Conservation (phyloP, 2,329 filamentous ascomycete species). For the Herpomyces periplanetae region DNA sequence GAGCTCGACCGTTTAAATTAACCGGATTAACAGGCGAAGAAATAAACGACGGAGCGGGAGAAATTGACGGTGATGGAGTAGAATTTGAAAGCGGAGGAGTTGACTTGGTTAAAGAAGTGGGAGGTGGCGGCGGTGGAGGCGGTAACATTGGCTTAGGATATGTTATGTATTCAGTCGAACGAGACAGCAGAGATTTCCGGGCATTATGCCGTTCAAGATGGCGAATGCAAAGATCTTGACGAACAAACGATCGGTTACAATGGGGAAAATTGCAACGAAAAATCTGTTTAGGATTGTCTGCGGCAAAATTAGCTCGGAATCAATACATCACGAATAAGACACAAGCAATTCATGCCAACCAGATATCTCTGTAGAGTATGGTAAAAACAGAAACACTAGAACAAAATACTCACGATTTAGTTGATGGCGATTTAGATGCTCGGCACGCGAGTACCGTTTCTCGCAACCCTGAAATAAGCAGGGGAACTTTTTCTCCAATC, state of each 20-base stretch:
- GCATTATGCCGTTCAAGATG: conserved; percentile 45
- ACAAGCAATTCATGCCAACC: conserved; percentile 2
- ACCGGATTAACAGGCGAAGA: too few relatives aligned
- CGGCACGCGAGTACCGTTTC: conserved; percentile 80
- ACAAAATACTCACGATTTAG: conserved; percentile 29
- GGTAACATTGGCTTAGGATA: too few relatives aligned
- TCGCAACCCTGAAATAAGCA: conserved; percentile 59
- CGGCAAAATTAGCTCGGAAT: conserved; percentile 2
- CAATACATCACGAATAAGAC: conserved; percentile 1
- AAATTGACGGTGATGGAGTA: too few relatives aligned
- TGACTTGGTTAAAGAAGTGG: too few relatives aligned
- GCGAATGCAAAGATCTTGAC: conserved; percentile 59
- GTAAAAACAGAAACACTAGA: conserved; percentile 1
- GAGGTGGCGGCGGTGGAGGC: too few relatives aligned
- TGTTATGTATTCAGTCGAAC: too few relatives aligned
- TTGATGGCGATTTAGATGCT: conserved; percentile 85
- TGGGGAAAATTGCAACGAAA: conserved; percentile 74
- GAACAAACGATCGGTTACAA: conserved; percentile 60
- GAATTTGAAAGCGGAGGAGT: too few relatives aligned
- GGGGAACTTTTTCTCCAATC: conserved; percentile 19
- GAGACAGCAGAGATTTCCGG: conserved; percentile 12
- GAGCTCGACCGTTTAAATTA: too few relatives aligned
- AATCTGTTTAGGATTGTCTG: conserved; percentile 70
- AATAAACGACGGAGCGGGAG: too few relatives aligned
- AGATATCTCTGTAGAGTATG: conserved; percentile 1